Conservation (phyloP, 768 basidiomycete species). For the Lactifluus piperatus region DNA sequence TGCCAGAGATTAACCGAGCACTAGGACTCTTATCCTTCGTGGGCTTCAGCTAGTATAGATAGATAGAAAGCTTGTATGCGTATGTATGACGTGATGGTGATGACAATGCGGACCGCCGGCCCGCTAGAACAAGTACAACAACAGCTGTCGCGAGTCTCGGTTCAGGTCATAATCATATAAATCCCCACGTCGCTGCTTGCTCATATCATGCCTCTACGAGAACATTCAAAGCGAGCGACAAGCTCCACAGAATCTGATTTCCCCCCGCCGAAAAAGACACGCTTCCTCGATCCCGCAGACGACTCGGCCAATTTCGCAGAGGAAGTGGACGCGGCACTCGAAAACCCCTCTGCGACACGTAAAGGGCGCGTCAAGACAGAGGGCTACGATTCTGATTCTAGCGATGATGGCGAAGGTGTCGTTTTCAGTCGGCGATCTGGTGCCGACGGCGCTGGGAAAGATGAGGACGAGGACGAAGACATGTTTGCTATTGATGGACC, state of each 20-base stretch:
- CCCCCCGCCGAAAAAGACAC: constrained; percentile 54
- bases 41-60: not conserved
- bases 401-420: constrained; percentile 91
- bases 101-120: not conserved
- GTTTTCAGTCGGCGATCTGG: constrained; percentile 61
- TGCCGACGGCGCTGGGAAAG: constrained; percentile 37
- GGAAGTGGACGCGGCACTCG: constrained; percentile 67
- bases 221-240: constrained; percentile 17
- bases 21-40: not conserved
- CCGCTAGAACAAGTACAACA: no score
- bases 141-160: not conserved
- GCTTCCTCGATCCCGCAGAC: constrained; percentile 67
- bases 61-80: no score
- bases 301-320: constrained; percentile 72
- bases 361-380: constrained; percentile 75
- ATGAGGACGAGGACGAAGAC: constrained; percentile 60
- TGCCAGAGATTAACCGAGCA: constrained; percentile 1
- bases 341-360: constrained; percentile 50
- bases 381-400: constrained; percentile 91
- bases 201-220: constrained; percentile 22
- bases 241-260: constrained; percentile 17
- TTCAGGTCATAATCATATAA: not conserved
- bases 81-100: no score
- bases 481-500: constrained; percentile 73
- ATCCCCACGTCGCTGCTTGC: not conserved